Evolutionary conservation across 495 filamentous ascomycete species (phyloP).

Genomic region (Bombardia bombarda): DNA sequence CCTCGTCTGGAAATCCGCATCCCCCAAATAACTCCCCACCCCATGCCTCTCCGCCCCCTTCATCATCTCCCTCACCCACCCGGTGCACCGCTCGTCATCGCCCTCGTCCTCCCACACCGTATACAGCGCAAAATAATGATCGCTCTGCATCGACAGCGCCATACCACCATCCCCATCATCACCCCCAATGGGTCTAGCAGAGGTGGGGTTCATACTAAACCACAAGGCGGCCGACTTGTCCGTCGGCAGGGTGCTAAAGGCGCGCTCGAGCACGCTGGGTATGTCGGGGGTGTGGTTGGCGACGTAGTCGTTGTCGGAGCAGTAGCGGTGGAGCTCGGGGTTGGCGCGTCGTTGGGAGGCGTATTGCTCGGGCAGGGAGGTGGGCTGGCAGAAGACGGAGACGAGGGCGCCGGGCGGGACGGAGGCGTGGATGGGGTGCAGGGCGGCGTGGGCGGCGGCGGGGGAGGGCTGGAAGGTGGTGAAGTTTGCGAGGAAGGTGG

Average conservation of each 20-base stretch:
- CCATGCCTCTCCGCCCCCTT: slow-evolving; percentile 23
- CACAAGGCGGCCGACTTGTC: slow-evolving; percentile 36
- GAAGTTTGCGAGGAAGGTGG: slow-evolving; percentile 32
- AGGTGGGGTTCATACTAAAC: slow-evolving; percentile 41
- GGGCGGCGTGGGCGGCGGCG: slow-evolving; percentile 23
- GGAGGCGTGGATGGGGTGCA: slow-evolving; percentile 26
- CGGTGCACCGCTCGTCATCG: slow-evolving; percentile 32
- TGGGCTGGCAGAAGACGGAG: slow-evolving; percentile 27
- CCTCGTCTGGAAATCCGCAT: slow-evolving; percentile 41
- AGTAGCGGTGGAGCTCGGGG: slow-evolving; percentile 36
- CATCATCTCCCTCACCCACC: slow-evolving; percentile 37
- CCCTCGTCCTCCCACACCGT: slow-evolving; percentile 38
- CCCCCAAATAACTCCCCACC: slow-evolving; percentile 44
- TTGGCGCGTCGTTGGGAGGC: slow-evolving; percentile 29
- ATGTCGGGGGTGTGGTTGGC: slow-evolving; percentile 33
- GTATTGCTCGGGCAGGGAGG: slow-evolving; percentile 35
- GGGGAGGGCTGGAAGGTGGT: slow-evolving; percentile 31
- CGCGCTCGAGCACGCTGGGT: slow-evolving; percentile 29
- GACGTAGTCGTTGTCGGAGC: slow-evolving; percentile 44
- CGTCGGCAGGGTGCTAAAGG: slow-evolving; percentile 36
- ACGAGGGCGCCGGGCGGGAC: slow-evolving; percentile 24
- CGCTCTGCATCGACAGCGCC: slow-evolving; percentile 43
- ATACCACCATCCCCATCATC: slow-evolving; percentile 25
- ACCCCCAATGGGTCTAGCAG: slow-evolving; percentile 14
- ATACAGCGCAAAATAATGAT: slow-evolving; percentile 49